These are phyloP conservation scores for Pyrenophora tritici-repentis DNA, from an alignment of 2,329 filamentous ascomycete genomes.

Conservation along the genomic window DNA sequence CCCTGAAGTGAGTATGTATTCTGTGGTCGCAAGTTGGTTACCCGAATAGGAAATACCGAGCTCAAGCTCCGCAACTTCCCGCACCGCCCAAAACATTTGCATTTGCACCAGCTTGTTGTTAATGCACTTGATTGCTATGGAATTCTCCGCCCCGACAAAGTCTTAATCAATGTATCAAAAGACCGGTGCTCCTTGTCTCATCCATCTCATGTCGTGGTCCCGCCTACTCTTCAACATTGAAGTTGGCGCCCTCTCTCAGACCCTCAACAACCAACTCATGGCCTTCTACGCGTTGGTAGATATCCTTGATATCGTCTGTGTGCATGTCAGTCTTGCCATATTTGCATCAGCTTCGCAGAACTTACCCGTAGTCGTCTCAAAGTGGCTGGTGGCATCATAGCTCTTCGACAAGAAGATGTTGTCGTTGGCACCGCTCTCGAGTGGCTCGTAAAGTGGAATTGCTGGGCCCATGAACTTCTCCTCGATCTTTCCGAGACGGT, in stretches of 20 bases:
- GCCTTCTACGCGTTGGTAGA: constrained; percentile 82
- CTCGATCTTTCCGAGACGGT: constrained; percentile 89
- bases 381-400: constrained; percentile 97
- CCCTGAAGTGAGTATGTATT: no score
- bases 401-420: constrained; percentile 98
- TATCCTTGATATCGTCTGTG: constrained; percentile 89
- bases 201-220: background rate
- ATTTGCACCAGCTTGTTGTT: constrained; percentile 1
- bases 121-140: constrained; percentile 16
- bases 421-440: constrained; percentile 80
- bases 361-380: constrained; percentile 80
- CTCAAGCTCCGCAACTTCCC: constrained; percentile 13
- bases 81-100: background rate
- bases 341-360: background rate
- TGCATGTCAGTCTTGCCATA: constrained; percentile 28
- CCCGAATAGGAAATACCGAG: constrained; percentile 20
- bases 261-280: constrained; percentile 88
- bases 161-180: constrained; percentile 14
- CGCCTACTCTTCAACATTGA: constrained; percentile 63
- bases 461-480: constrained; percentile 96
- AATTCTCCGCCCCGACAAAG: constrained; percentile 1
- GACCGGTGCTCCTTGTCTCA: constrained; percentile 17
- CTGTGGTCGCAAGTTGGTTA: background rate
- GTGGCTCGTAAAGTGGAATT: constrained; percentile 91
- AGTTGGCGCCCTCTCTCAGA: constrained; percentile 75